Evolutionary conservation across 2,329 filamentous ascomycete genomes (phyloP), one percentile per base, ranked within the genome.

Genomic region (Colletotrichum navitas): DNA sequence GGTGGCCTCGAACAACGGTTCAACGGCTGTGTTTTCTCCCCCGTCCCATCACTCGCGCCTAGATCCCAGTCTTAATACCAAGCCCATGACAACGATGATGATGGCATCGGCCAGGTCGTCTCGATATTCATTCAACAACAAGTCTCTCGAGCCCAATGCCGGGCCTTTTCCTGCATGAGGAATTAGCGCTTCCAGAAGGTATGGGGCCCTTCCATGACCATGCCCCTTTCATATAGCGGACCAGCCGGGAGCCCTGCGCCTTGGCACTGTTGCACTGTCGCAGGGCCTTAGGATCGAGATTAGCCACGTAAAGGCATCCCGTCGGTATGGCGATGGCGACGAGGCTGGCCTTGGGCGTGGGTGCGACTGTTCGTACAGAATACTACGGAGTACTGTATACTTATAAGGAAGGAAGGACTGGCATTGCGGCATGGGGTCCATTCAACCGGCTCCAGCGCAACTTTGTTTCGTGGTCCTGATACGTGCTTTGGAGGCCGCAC

Each of bases 361-460:
- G 43, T 45, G 11, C 43, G 43, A n/a, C 18, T n/a, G 10, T 36
- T 11, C 34, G 8, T 36, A 45, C 59, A 68, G 45, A 63, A 29
- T 16, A 60, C 32, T 36, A 36, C 11, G n/a, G n/a, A n/a, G n/a
- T 36, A 62, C 43, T 45, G 65, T 47, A 45, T n/a, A 11, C 8
- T n/a, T 43, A 54, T 47, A 63, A 64, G 59, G 39, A 59, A 69
- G 47, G 59, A 32, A 41, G 21, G 61, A 41, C 24, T 39, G 56
- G 21, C 45, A 51, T 41, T 49, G 51, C 36, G 47, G 61, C 61
- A 47, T 54, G 56, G 55, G 70, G 59, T 47, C 34, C 66, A 62
- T 62, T 71, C 70, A 72, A 72, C 71, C 70, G 63, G 70, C 66
- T 61, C 66, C 66, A 72, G 66, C 66, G 66, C 56, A 72, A 71